A percentile compares a stretch with the other conserved stretches of the same genome.
These are phyloP conservation scores for Exutisphaerella laricina DNA, from an alignment of 2,329 filamentous ascomycete genomes.

Conservation along the genomic window DNA sequence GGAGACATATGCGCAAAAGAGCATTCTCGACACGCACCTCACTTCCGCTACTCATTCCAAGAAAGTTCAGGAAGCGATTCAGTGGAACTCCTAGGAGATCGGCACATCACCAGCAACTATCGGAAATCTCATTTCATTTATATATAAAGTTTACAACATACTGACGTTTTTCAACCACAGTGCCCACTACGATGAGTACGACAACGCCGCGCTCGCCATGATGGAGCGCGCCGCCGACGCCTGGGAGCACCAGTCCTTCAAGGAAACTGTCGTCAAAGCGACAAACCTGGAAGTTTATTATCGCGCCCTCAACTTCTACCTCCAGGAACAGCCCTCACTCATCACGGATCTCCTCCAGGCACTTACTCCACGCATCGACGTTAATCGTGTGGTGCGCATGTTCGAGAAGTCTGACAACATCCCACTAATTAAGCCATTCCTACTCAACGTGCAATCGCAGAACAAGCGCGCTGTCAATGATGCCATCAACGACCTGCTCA, in stretches of 20 bases:
- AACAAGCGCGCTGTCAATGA: slow-evolving; percentile 99
- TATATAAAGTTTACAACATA: too few relatives aligned
- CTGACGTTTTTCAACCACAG: too few relatives aligned
- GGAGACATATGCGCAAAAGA: too few relatives aligned
- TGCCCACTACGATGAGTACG: slow-evolving; percentile 96
- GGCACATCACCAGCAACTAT: too few relatives aligned
- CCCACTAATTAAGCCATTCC: slow-evolving; percentile 96
- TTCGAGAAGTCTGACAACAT: slow-evolving; percentile 98
- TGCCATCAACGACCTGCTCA: slow-evolving; percentile 94
- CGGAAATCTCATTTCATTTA: too few relatives aligned
- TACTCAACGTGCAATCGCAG: slow-evolving; percentile 90
- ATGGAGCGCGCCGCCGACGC: slow-evolving; percentile 97
- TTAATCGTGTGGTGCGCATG: slow-evolving; percentile 98
- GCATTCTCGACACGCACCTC: too few relatives aligned
- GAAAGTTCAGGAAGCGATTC: too few relatives aligned
- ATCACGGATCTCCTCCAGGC: slow-evolving; percentile 92
- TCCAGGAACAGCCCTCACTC: slow-evolving; percentile 92
- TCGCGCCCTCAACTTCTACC: slow-evolving; percentile 91
- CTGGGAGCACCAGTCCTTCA: slow-evolving; percentile 99
- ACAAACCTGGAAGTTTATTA: slow-evolving; percentile 99
- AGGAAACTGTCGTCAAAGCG: slow-evolving; percentile 96
- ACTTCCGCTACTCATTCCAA: too few relatives aligned
- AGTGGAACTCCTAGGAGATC: too few relatives aligned
- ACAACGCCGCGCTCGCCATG: slow-evolving; percentile 93
- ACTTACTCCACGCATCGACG: slow-evolving; percentile 88